Conservation (phyloP, 2,329 filamentous ascomycete genomes). For the Amauroascus verrucosus region DNA sequence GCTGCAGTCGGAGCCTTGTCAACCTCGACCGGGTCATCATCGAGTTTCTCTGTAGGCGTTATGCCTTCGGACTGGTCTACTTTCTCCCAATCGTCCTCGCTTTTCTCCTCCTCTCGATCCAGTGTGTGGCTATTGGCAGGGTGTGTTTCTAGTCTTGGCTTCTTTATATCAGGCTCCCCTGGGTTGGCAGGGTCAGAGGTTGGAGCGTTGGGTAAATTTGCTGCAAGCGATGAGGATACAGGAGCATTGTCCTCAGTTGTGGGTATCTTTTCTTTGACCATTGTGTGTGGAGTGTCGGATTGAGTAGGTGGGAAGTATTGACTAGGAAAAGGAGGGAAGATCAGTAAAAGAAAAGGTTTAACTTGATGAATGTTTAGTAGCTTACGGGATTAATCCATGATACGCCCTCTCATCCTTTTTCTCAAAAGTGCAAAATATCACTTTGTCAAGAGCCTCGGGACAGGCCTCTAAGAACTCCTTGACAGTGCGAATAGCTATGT, state of each 20-base stretch:
- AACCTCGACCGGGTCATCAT: constrained; percentile 29
- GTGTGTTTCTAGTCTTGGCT: constrained; percentile 32
- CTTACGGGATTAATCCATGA: constrained; percentile 60
- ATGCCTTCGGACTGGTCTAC: constrained; percentile 24
- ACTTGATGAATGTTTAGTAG: constrained; percentile 19
- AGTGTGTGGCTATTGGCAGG: constrained; percentile 8
- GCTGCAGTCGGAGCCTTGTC: constrained; percentile 23
- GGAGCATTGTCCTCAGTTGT: not conserved
- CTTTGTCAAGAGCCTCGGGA: constrained; percentile 49
- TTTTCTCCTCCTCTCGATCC: constrained; percentile 22
- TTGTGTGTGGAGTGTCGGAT: constrained; percentile 9
- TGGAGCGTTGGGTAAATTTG: constrained; percentile 41
- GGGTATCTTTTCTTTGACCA: not conserved
- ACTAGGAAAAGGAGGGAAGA: constrained; percentile 23
- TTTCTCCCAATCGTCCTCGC: constrained; percentile 34
- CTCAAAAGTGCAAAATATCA: constrained; percentile 80
- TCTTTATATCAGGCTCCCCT: constrained; percentile 40
- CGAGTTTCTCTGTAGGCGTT: constrained; percentile 20
- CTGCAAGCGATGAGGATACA: constrained; percentile 23
- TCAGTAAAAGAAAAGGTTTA: not conserved
- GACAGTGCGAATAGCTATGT: constrained; percentile 56
- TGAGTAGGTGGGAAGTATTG: constrained; percentile 41
- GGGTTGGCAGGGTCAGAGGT: constrained; percentile 37
- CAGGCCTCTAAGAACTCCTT: constrained; percentile 42
- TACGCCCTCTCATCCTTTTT: constrained; percentile 69